phyloP scores from a whole-genome alignment of 2,329 filamentous ascomycete species.

The Stemphylium lycopersici region DNA sequence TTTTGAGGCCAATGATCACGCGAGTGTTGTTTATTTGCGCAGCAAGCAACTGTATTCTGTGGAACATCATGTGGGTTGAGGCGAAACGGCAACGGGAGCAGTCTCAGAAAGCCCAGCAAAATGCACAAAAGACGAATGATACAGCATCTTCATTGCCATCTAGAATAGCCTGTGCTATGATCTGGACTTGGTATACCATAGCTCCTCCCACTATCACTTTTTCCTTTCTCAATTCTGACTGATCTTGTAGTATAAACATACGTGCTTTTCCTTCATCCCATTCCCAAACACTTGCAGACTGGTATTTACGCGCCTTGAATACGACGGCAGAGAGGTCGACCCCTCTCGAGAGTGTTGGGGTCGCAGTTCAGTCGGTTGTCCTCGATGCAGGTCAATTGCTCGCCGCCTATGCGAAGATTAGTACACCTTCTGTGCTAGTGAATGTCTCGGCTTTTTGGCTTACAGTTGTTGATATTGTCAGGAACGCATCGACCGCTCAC shows the following conservation, averaged over 20 bases:
- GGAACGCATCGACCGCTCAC: conserved; percentile 36
- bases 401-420: conserved; percentile 26
- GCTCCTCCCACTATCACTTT: background rate
- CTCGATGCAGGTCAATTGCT: conserved; percentile 36
- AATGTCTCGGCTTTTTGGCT: background rate
- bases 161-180: background rate
- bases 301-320: conserved; percentile 3
- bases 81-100: no score
- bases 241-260: conserved; percentile 7
- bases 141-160: conserved; percentile 1
- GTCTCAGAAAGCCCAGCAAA: no score
- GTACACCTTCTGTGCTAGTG: background rate
- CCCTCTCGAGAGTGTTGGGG: conserved; percentile 30
- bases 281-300: background rate
- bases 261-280: background rate
- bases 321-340: conserved; percentile 26
- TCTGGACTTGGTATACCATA: background rate
- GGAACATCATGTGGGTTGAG: no score
- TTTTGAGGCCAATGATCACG: no score
- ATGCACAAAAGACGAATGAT: background rate
- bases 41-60: no score
- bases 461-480: conserved; percentile 31
- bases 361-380: conserved; percentile 33
- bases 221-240: conserved; percentile 1
- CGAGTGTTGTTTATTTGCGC: no score